Percentiles rank a stretch among this genome's conserved stretches.
Conservation (phyloP, 495 filamentous ascomycete species). For the Penicillium taxi region DNA sequence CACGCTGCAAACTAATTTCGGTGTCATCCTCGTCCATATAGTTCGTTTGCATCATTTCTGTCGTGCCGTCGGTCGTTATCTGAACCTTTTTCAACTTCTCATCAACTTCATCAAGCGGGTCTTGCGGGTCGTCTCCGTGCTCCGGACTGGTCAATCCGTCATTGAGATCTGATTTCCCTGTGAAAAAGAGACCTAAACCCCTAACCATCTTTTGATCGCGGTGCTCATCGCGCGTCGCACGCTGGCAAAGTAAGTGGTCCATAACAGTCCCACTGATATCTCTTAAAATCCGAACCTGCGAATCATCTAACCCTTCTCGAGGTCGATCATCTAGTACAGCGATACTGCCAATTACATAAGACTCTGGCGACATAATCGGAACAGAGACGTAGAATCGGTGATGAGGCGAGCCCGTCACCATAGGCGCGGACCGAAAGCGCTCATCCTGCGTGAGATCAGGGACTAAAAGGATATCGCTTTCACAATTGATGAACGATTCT, state of each 20-base stretch:
- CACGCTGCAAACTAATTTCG: too few species aligned
- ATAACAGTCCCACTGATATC: constrained; percentile 47
- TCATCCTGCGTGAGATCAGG: constrained; percentile 21
- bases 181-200: constrained; percentile 48
- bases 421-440: constrained; percentile 21
- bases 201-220: constrained; percentile 48
- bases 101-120: constrained; percentile 7
- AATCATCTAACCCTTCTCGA: constrained; percentile 11
- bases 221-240: constrained; percentile 42
- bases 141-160: constrained; percentile 13
- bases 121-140: background rate
- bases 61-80: background rate
- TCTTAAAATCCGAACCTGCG: constrained; percentile 16
- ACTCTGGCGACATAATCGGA: constrained; percentile 46
- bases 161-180: constrained; percentile 35
- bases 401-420: constrained; percentile 21
- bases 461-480: constrained; percentile 24
- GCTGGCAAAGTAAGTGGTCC: constrained; percentile 45
- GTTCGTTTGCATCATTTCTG: background rate
- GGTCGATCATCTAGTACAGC: constrained; percentile 46
- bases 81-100: constrained; percentile 10
- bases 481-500: constrained; percentile 24
- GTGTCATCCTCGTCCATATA: background rate
- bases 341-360: constrained; percentile 55
- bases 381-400: constrained; percentile 31